A percentile compares a stretch with the other conserved stretches of the same genome.
Conservation (phyloP, 805 yeast species). For the Teunomyces pallodes region DNA sequence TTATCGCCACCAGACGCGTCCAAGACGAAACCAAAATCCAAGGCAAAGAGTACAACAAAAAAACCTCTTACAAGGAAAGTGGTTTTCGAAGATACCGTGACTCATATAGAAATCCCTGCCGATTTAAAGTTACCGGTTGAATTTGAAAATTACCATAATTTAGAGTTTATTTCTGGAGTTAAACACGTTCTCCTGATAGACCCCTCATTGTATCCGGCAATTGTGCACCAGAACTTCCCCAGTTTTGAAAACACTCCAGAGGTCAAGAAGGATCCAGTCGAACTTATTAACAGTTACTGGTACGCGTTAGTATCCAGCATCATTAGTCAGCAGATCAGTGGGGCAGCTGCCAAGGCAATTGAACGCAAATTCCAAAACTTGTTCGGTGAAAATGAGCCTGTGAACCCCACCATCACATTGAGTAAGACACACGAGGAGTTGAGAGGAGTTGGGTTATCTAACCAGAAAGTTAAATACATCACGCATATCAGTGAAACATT, state of each 20-base stretch:
- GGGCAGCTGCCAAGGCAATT: constrained; percentile 75
- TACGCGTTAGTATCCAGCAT: constrained; percentile 39
- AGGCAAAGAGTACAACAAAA: constrained; percentile 1
- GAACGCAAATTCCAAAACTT: constrained; percentile 41
- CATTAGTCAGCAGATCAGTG: constrained; percentile 74
- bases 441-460: constrained; percentile 65
- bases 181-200: constrained; percentile 29
- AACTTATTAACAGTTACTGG: constrained; percentile 33
- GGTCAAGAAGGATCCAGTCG: constrained; percentile 8
- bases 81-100: constrained; percentile 9
- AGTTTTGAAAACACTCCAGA: constrained; percentile 13
- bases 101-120: constrained; percentile 7
- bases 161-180: constrained; percentile 33
- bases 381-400: constrained; percentile 33
- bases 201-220: constrained; percentile 32
- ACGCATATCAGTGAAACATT: constrained; percentile 54
- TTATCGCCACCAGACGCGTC: neutral
- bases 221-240: constrained; percentile 28
- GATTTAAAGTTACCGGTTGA: constrained; percentile 19
- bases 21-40: neutral
- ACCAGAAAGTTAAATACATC: constrained; percentile 63
- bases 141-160: constrained; percentile 29
- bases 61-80: constrained; percentile 1
- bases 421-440: constrained; percentile 45
- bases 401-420: constrained; percentile 51